Evolutionary conservation across 164 flowering plant genomes (phyloP), one percentile per base, ranked within the genome.

Genomic region (Akebia trifoliata): DNA sequence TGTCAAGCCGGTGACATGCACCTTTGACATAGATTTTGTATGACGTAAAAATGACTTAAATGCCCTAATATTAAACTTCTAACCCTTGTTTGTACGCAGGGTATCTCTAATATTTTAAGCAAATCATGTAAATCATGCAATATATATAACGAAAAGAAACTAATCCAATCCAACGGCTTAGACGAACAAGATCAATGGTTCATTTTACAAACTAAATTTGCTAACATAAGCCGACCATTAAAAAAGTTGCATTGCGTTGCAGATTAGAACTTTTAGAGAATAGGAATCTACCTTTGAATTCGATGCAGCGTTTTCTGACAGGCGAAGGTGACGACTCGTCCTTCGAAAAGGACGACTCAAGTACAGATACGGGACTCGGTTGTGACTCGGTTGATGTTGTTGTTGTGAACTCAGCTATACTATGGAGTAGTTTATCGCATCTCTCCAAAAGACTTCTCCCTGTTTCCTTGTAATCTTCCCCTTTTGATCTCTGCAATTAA

Each of bases 311-410:
- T 59, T 83, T 89, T 70, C 70, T 68, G 46, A 83, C 67, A 0
- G 97, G 95, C 0, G 97, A 87, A 29, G 95, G 92, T 10, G 84
- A 75, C 30, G 77, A 73, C 45, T 84, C 94, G 35, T 86, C 96
- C 65, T 75, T 79, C 79, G 84, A 77, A 62, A 86, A 79, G 11
- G 86, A 75, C 26, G 91, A 74, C 69, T 92, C 98, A 0, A 92
- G 83, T 10, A 92, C 96, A 6, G 98, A 92, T 18, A 88, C 92
- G 0, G 96, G 99, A 69, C 99, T 93, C 60, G 97, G 95, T 60
- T 90, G 97, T 65, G 67, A 67, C 68, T 81, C 89, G 28, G 72
- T 37, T 36, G n/a, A n/a, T n/a, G 72, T 32, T 28, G 69, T 22
- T 11, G 68, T 7, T 9, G 77, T 81, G 39, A 91, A 80, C 66